These are phyloP conservation scores for Colletotrichum liriopes DNA, from an alignment of 2,329 filamentous ascomycete species.

Conservation along the genomic window DNA sequence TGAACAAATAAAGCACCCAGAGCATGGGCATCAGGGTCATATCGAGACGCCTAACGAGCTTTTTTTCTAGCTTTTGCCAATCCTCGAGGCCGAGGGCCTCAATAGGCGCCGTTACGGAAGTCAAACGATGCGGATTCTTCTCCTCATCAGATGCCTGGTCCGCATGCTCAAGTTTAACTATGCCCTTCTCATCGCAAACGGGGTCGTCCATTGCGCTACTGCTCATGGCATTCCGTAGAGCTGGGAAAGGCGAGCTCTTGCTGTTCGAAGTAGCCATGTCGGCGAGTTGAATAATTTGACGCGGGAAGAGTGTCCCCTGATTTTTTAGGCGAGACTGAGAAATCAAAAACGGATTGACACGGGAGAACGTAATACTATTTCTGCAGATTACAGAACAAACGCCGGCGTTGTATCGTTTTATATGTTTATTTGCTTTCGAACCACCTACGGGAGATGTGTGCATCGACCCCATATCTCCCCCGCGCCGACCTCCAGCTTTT, in stretches of 20 bases:
- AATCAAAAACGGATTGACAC: no score
- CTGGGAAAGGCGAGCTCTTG: background rate
- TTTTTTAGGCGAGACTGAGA: background rate
- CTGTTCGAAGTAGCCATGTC: background rate
- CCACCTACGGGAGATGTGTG: no score
- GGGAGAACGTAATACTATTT: no score
- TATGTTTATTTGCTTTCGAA: background rate
- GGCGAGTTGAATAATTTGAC: background rate
- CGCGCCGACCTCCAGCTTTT: background rate
- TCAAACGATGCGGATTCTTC: background rate
- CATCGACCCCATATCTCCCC: background rate
- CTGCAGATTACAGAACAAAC: fast-evolving
- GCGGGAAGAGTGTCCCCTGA: background rate
- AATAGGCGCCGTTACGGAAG: background rate
- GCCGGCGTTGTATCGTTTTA: background rate
- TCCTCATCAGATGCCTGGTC: background rate
- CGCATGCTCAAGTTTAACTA: background rate
- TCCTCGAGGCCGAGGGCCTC: background rate
- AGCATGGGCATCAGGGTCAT: slow-evolving; percentile 47
- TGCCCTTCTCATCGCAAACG: background rate
- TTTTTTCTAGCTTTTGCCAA: background rate
- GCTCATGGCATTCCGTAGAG: no score
- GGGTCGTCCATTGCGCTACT: background rate
- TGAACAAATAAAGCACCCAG: slow-evolving; percentile 48
- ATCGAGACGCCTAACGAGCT: slow-evolving; percentile 46